phyloP scores from a whole-genome alignment of 805 yeast genomes.

The Saturnispora quitensis region DNA sequence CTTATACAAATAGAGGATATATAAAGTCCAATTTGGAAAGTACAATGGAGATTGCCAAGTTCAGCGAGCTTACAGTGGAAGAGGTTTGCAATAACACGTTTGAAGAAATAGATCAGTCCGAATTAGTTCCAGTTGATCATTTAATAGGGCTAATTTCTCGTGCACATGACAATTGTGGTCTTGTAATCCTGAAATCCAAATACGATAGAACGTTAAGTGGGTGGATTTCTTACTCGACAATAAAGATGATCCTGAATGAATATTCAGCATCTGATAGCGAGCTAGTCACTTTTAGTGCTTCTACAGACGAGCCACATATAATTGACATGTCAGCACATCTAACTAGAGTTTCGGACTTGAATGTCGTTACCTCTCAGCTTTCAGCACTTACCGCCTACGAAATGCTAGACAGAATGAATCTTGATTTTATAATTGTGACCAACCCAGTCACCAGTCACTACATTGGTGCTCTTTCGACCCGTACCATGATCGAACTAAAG shows the following conservation, averaged over 20 bases:
- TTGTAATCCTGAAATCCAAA: conserved; percentile 3
- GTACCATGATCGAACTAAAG: neutral
- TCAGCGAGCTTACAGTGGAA: conserved; percentile 1
- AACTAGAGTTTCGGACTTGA: neutral
- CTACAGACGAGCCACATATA: neutral
- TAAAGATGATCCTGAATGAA: neutral
- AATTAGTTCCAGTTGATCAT: neutral
- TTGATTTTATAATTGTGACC: neutral
- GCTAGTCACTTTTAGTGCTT: neutral
- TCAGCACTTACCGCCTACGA: conserved; percentile 3
- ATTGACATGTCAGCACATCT: neutral
- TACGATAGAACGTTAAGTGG: neutral
- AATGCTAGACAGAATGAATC: conserved; percentile 5
- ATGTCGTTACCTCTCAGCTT: neutral
- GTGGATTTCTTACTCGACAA: neutral
- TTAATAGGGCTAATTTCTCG: neutral
- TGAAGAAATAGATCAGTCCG: neutral
- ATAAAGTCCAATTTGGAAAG: conserved; percentile 32
- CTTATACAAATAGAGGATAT: conserved; percentile 32
- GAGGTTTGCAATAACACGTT: neutral
- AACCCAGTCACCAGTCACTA: neutral
- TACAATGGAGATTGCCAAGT: conserved; percentile 5
- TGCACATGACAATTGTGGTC: neutral
- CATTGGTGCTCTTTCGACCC: neutral
- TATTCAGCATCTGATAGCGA: neutral